Evolutionary conservation across 2,329 filamentous ascomycete genomes (phyloP).

Genomic region (Rugonectria rugulosa): DNA sequence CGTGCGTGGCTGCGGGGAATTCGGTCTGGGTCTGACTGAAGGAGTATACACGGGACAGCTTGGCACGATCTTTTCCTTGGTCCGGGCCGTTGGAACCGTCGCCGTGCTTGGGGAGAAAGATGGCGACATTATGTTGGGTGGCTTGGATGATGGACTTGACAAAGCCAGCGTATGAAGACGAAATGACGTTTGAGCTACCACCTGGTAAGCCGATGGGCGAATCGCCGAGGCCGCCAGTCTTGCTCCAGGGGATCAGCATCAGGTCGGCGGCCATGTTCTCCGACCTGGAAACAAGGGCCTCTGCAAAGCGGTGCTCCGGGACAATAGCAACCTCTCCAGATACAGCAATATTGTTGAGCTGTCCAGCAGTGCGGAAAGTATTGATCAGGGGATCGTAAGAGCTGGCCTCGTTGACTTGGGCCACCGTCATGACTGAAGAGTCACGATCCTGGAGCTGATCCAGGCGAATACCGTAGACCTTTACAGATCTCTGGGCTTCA

Average conservation of each 20-base stretch:
- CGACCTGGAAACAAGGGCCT: slow-evolving; percentile 5
- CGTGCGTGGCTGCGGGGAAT: neutral
- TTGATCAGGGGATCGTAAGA: slow-evolving; percentile 13
- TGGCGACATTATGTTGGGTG: slow-evolving; percentile 9
- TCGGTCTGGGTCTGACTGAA: slow-evolving; percentile 10
- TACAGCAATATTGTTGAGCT: slow-evolving; percentile 13
- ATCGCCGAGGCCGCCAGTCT: slow-evolving; percentile 1
- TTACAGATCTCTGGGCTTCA: neutral
- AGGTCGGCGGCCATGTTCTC: slow-evolving; percentile 7
- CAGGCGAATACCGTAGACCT: slow-evolving; percentile 10
- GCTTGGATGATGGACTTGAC: slow-evolving; percentile 7
- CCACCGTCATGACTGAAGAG: slow-evolving; percentile 12
- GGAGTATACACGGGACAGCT: slow-evolving; percentile 11
- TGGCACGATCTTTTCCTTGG: slow-evolving; percentile 1
- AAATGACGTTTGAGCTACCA: neutral
- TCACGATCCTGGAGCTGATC: slow-evolving; percentile 3
- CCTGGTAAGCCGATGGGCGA: neutral
- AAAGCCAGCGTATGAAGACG: slow-evolving; percentile 6
- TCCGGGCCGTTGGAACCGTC: neutral
- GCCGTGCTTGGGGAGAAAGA: slow-evolving; percentile 10
- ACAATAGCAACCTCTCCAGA: slow-evolving; percentile 5
- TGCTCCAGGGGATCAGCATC: slow-evolving; percentile 13
- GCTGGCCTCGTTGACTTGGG: neutral
- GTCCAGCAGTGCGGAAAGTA: slow-evolving; percentile 8
- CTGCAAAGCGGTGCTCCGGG: slow-evolving; percentile 6